phyloP scores from a whole-genome alignment of 106 monocot genomes.

The Iris macrosiphon region DNA sequence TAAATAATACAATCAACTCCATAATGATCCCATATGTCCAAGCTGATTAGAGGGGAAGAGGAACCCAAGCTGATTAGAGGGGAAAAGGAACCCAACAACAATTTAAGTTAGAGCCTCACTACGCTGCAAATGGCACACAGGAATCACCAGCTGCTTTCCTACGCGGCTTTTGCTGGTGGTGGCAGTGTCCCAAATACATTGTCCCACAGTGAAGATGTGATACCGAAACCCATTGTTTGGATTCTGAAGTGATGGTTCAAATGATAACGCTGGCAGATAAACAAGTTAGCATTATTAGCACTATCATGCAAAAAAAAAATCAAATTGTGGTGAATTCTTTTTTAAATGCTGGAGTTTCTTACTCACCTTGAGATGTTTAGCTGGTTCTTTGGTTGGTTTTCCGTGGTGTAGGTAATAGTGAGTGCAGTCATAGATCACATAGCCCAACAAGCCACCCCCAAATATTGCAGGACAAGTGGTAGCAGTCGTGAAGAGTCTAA shows the following conservation, averaged over 20 bases:
- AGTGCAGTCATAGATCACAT: constrained; percentile 93
- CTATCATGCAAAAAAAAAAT: not conserved
- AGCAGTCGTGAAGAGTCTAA: constrained; percentile 33
- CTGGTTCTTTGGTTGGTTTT: constrained; percentile 48
- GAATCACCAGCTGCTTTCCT: constrained; percentile 19
- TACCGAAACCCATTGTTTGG: constrained; percentile 70
- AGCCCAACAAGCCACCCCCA: constrained; percentile 73
- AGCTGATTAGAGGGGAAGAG: not conserved
- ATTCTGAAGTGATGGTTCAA: constrained; percentile 88
- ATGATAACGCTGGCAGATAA: constrained; percentile 82
- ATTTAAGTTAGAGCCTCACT: too few species aligned
- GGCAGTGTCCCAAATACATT: constrained; percentile 66
- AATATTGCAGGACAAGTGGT: constrained; percentile 54
- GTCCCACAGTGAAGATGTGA: constrained; percentile 86
- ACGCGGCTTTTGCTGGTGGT: constrained; percentile 16
- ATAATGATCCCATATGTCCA: too few species aligned
- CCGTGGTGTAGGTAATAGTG: constrained; percentile 94
- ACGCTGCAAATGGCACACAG: not conserved
- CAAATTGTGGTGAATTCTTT: too few species aligned
- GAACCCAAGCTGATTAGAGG: not conserved
- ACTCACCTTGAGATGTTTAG: constrained; percentile 63
- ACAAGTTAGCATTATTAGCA: constrained; percentile 3
- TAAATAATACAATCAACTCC: too few species aligned
- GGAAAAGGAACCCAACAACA: not conserved
- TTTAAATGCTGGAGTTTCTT: too few species aligned